These are phyloP conservation scores for Prunus mira DNA, from an alignment of 306 rosid genomes.

Conservation along the genomic window DNA sequence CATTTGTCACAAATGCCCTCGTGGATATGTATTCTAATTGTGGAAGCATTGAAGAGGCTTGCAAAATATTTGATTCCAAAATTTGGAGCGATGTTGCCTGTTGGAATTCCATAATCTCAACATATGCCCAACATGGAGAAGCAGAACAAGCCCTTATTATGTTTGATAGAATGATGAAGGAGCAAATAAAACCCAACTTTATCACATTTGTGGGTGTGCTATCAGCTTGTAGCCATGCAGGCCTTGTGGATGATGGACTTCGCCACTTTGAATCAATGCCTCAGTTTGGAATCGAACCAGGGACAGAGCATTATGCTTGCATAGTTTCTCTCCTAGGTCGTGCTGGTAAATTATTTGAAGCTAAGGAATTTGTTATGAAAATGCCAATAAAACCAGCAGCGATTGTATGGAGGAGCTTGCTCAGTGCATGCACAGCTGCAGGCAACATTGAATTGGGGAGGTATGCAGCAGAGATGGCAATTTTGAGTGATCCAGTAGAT, in stretches of 20 bases:
- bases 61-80: conserved; percentile 43
- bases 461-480: conserved; percentile 86
- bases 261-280: conserved; percentile 60
- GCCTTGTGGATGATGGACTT: conserved; percentile 71
- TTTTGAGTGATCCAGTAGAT: conserved; percentile 62
- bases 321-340: conserved; percentile 80
- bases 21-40: conserved; percentile 91
- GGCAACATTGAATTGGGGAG: conserved; percentile 70
- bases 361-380: conserved; percentile 59
- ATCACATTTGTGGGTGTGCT: conserved; percentile 78
- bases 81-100: conserved; percentile 61
- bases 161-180: conserved; percentile 53
- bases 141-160: conserved; percentile 57
- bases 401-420: conserved; percentile 87
- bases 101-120: conserved; percentile 88
- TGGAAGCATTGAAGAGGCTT: conserved; percentile 71
- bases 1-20: conserved; percentile 67
- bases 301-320: conserved; percentile 84
- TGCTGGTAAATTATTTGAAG: conserved; percentile 64
- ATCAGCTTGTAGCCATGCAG: conserved; percentile 87
- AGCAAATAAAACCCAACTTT: conserved; percentile 55
- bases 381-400: conserved; percentile 78
- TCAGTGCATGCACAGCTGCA: conserved; percentile 70
- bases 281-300: conserved; percentile 55
- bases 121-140: conserved; percentile 87